A percentile compares a stretch with the other conserved stretches of the same genome.
phyloP scores from a whole-genome alignment of 192 early-diverging fungal species.

The Jimgerdemannia flammicorona region DNA sequence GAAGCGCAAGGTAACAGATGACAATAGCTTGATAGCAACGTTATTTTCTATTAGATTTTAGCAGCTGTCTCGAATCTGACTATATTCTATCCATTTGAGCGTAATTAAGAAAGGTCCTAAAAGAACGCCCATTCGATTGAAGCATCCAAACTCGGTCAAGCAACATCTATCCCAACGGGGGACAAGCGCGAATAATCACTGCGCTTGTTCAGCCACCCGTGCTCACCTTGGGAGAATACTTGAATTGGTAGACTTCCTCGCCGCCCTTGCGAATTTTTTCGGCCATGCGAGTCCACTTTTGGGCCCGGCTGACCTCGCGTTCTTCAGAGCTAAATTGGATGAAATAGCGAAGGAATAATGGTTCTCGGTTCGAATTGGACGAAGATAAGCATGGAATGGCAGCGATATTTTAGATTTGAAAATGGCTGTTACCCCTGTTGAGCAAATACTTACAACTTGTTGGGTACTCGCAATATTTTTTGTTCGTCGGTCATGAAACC shows the following conservation, averaged over 20 bases:
- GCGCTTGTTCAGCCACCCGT: not conserved
- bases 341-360: not conserved
- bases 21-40: no score
- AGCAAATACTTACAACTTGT: not conserved
- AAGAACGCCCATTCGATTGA: no score
- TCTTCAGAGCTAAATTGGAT: slow-evolving; percentile 4
- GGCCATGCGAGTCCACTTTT: slow-evolving; percentile 34
- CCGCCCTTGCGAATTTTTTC: not conserved
- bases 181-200: not conserved
- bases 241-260: slow-evolving; percentile 20
- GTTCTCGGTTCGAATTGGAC: not conserved
- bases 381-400: no score
- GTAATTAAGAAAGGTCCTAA: no score
- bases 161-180: not conserved
- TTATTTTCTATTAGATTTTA: not conserved
- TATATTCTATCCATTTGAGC: no score
- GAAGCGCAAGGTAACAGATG: no score
- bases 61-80: not conserved
- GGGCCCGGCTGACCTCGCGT: slow-evolving; percentile 26
- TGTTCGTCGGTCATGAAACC: not conserved
- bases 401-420: not conserved
- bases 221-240: slow-evolving; percentile 22
- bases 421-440: not conserved
- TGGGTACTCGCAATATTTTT: not conserved
- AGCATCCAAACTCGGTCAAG: no score